Conservation (phyloP, 2,329 filamentous ascomycete genomes). For the Pyrenochaeta sp. region DNA sequence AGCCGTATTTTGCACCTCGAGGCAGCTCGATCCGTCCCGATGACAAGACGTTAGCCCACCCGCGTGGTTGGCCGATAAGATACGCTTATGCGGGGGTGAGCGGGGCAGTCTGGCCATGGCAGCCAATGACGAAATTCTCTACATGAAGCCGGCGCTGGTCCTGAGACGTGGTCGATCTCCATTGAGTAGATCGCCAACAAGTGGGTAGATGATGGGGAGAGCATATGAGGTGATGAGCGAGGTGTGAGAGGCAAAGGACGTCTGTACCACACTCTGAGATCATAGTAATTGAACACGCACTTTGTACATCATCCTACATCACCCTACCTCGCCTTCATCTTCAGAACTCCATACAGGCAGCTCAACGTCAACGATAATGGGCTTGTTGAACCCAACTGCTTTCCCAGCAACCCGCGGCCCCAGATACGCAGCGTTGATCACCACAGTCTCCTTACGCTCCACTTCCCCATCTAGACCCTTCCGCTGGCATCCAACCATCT, state of each 20-base stretch:
- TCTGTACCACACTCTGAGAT: conserved; percentile 29
- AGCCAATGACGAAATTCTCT: conserved; percentile 16
- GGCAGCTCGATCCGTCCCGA: conserved; percentile 45
- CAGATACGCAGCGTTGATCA: conserved; percentile 82
- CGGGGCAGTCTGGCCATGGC: conserved; percentile 30
- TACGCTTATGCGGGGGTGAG: conserved; percentile 39
- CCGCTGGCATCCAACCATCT: conserved; percentile 2
- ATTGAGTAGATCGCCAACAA: conserved; percentile 15
- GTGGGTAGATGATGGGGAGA: neutral
- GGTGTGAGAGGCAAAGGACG: conserved; percentile 10
- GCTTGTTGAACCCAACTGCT: conserved; percentile 75
- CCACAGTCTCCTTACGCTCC: conserved; percentile 72
- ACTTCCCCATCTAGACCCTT: conserved; percentile 17
- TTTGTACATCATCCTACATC: conserved; percentile 20
- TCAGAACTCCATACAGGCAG: conserved; percentile 65
- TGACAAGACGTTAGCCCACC: conserved; percentile 31
- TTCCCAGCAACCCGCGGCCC: conserved; percentile 65
- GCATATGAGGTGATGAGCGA: neutral
- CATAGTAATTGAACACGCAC: conserved; percentile 23
- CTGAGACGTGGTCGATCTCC: conserved; percentile 33
- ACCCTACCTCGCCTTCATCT: conserved; percentile 12
- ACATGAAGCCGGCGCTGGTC: conserved; percentile 17
- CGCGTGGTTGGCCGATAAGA: conserved; percentile 37
- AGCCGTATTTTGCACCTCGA: conserved; percentile 24
- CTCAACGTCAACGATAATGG: conserved; percentile 84